Evolutionary conservation across 169 alveolate genomes (phyloP).

Genomic region (Eimeria acervulina): DNA sequence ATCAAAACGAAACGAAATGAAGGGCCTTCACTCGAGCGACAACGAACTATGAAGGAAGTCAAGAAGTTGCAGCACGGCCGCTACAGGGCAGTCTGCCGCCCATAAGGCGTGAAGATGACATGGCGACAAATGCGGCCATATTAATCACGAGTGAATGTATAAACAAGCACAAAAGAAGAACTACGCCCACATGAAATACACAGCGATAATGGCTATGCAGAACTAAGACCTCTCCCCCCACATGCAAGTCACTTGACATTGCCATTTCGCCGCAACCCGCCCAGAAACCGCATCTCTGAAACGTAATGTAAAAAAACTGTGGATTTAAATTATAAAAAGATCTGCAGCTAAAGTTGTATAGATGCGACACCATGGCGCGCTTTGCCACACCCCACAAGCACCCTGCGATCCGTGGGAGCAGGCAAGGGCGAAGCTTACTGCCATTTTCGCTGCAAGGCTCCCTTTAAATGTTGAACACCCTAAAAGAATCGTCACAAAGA

Average conservation of each 20-base stretch:
- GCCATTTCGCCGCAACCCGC: not conserved
- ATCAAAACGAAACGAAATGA: not conserved
- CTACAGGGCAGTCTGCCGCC: not conserved
- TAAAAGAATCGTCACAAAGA: conserved; percentile 36
- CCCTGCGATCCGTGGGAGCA: not conserved
- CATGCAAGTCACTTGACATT: not conserved
- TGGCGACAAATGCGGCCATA: not conserved
- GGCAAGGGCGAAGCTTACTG: conserved; percentile 49
- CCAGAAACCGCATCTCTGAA: not conserved
- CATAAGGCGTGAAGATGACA: not conserved
- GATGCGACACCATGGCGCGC: not conserved
- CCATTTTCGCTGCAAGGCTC: conserved; percentile 80
- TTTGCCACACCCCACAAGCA: conserved; percentile 66
- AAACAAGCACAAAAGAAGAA: not conserved
- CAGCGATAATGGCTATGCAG: not conserved
- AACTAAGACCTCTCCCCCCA: conserved; percentile 44
- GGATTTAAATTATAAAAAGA: not conserved
- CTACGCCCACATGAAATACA: not conserved
- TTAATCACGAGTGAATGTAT: not conserved
- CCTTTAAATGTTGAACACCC: conserved; percentile 37
- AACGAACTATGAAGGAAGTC: not conserved
- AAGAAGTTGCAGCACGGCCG: not conserved
- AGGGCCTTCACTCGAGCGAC: not conserved
- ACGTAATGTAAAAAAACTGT: not conserved
- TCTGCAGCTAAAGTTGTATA: not conserved